These are phyloP conservation scores for Fagus sylvatica DNA, from an alignment of 306 rosid species.

Conservation along the genomic window DNA sequence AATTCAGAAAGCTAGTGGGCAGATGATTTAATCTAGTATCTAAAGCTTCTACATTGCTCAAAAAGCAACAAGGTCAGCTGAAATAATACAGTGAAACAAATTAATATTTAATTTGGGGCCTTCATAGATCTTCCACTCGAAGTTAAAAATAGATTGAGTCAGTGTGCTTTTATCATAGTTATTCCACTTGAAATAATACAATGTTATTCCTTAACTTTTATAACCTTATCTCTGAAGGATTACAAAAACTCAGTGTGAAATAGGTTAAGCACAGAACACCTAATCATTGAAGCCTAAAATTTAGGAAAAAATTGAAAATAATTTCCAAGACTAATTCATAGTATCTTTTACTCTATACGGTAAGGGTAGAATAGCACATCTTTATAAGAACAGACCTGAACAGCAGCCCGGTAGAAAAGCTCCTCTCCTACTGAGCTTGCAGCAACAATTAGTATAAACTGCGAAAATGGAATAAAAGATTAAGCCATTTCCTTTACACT, in stretches of 20 bases:
- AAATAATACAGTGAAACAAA: background rate
- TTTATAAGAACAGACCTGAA: slow-evolving; percentile 68
- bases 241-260: background rate
- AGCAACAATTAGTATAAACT: slow-evolving; percentile 90
- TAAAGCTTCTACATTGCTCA: background rate
- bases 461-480: slow-evolving; percentile 20
- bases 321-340: background rate
- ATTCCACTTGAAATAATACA: background rate
- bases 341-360: background rate
- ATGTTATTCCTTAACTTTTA: background rate
- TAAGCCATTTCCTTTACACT: slow-evolving; percentile 17
- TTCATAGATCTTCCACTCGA: background rate
- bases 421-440: slow-evolving; percentile 99
- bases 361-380: background rate
- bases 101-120: background rate
- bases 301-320: background rate
- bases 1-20: background rate
- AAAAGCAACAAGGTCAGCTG: background rate
- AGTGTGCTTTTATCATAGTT: background rate
- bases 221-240: background rate
- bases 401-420: slow-evolving; percentile 96
- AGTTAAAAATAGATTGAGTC: background rate
- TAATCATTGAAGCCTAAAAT: background rate
- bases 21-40: background rate
- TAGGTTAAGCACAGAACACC: background rate